Base-by-base conservation (phyloP, 768 basidiomycete species). In the Lyophyllum shimeji region DNA sequence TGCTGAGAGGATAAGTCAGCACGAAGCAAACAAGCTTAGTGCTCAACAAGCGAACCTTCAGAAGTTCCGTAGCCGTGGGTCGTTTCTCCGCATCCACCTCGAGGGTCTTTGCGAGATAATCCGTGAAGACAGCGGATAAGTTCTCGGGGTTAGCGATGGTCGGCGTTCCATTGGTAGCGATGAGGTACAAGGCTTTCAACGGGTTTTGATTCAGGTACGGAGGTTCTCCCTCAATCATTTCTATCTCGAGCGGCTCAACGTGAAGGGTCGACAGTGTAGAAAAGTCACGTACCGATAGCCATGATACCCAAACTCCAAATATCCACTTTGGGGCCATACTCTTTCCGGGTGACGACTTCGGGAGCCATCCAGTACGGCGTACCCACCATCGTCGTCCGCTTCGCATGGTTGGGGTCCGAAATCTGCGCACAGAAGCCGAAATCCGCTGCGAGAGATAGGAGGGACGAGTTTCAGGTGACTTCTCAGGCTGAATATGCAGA, bases 351-450 rank as follows among this genome's bases (percentile, higher is more conserved):
- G 60, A 97, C 95, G 46, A 98, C 95, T 69, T 98, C 95, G 0
- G 95, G 95, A 0, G 95, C 95, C 95, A 98, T 97, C 95, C 95
- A 98, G 70, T 98, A 98, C 1, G 95, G 95, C 0, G 95, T 97
- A 2, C 95, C 95, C 48, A 98, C 95, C 95, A 98, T 98, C 33
- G 95, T 97, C 33, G 95, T 96, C 24, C 95, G 87, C 74, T 97
- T 97, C 3, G 93, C 85, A 60, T 89, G 86, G 8, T 86, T 86
- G n/a, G 84, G 81, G 63, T 94, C 91, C 20, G 94, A 93, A 53
- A 97, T 91, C 72, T 97, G 95, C 2, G 95, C 95, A 60, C 95
- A 97, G 79, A 97, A 98, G n/a, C 95, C 95, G 73, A 98, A 97
- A 74, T 97, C 95, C 66, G 95, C 95, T 96, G 68, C 45, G 42